phyloP scores from a whole-genome alignment of 2,329 filamentous ascomycete genomes.

The Albifimbria verrucaria region DNA sequence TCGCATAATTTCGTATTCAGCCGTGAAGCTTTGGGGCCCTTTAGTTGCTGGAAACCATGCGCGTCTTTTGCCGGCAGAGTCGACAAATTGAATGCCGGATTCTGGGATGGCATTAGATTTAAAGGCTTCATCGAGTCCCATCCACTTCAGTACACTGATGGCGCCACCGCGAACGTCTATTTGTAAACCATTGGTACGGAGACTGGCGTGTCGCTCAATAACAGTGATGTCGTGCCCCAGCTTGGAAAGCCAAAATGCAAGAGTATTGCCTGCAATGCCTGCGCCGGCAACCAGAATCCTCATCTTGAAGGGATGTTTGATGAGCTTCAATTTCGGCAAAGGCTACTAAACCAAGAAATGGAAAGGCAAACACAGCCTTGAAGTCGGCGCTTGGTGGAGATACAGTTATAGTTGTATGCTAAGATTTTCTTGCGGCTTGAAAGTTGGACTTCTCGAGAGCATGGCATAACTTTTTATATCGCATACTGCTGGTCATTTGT shows the following conservation, averaged over 20 bases:
- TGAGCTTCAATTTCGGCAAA: neutral
- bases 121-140: slow-evolving; percentile 20
- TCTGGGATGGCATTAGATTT: slow-evolving; percentile 41
- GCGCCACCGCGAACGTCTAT: slow-evolving; percentile 52
- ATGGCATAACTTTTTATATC: neutral
- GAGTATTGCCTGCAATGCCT: slow-evolving; percentile 27
- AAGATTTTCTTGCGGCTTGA: neutral
- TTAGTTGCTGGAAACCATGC: slow-evolving; percentile 37
- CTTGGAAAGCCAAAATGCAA: slow-evolving; percentile 27
- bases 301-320: slow-evolving; percentile 4
- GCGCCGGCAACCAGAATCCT: slow-evolving; percentile 27
- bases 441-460: neutral
- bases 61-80: slow-evolving; percentile 30
- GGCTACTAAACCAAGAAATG: neutral
- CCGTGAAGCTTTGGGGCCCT: slow-evolving; percentile 33
- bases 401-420: neutral
- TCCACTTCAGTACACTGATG: slow-evolving; percentile 43
- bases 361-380: neutral
- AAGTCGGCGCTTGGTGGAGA: too few species aligned
- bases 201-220: slow-evolving; percentile 32
- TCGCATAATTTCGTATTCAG: slow-evolving; percentile 54
- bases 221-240: slow-evolving; percentile 31
- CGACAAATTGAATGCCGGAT: slow-evolving; percentile 42
- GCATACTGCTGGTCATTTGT: neutral
- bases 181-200: slow-evolving; percentile 47